Base-by-base conservation (phyloP, 1,284 basidiomycete species). In the Pseudozyma pruni region DNA sequence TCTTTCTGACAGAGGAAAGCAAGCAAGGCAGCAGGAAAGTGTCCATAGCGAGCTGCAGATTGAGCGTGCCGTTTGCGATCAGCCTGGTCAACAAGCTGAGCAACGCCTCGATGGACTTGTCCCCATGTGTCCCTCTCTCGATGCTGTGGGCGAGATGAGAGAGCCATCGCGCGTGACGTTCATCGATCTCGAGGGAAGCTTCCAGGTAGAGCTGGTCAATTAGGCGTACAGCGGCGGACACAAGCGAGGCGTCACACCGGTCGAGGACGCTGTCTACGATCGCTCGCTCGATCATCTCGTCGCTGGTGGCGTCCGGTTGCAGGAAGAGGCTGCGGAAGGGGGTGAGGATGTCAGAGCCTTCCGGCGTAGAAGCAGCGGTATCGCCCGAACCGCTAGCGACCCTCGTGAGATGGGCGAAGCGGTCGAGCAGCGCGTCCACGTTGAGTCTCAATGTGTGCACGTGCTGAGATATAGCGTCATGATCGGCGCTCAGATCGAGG, bases 181-280 rank as follows among this genome's bases (percentile, higher is more conserved):
- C 68, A 29, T 71, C 68, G 25, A 71, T 71, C 43, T 71, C 68
- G 25, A 66, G 62, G 43, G 68, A 64, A 11, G 68, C 68, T 42
- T 71, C 68, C 11, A 66, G 68, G 40, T 71, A 66, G 13, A 71
- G 57, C 58, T 66, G 61, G n/a, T 71, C 68, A 13, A 71, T 61
- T 13, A 71, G 27, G 5, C 55, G 52, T 11, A 64, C 68, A 4
- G 68, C 57, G 11, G 54, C 50, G 13, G 53, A 34, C 9, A 70
- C 39, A 11, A 63, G 38, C 1, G 43, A 33, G 0, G 25, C 4
- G 17, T 56, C 53, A 41, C 37, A 31, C 17, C 48, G 41, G 23
- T 57, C 50, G 1, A 58, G 32, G 14, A 71, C 58, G 29, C 61
- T 58, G 13, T 71, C 54, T 5, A 71, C 60, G 22, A 71, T 62